These are phyloP conservation scores for Verbena officinalis DNA, from an alignment of 257 asterid genomes.

Conservation along the genomic window DNA sequence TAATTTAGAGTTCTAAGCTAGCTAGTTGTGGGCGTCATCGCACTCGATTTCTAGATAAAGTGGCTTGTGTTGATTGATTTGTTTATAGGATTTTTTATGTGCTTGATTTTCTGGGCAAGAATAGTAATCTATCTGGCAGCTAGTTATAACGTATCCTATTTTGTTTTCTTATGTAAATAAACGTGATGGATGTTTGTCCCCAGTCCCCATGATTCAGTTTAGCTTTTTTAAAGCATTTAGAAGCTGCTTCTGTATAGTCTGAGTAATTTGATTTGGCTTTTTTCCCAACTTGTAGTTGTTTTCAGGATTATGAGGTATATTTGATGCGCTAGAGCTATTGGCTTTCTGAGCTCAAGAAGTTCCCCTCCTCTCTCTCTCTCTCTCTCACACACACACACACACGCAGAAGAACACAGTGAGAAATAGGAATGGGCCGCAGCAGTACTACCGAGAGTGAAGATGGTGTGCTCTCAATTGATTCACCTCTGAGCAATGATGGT, in stretches of 20 bases:
- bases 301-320: conserved; percentile 24
- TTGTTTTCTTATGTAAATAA: conserved; percentile 1
- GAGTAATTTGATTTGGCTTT: conserved; percentile 11
- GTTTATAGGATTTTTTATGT: conserved; percentile 2
- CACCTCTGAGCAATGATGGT: conserved; percentile 55
- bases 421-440: conserved; percentile 43
- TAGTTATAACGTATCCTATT: conserved; percentile 1
- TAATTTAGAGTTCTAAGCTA: neutral
- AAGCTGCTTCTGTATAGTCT: conserved; percentile 20
- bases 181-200: conserved; percentile 6
- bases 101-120: conserved; percentile 27
- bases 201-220: conserved; percentile 14
- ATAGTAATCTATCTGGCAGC: conserved; percentile 27
- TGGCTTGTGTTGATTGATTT: conserved; percentile 11
- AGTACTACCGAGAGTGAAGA: conserved; percentile 49
- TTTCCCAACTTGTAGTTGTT: conserved; percentile 24
- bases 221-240: conserved; percentile 22
- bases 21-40: conserved; percentile 1
- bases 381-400: neutral
- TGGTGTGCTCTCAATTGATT: conserved; percentile 54
- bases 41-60: conserved; percentile 24
- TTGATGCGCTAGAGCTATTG: conserved; percentile 37
- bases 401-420: neutral
- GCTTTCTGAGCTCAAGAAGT: conserved; percentile 18
- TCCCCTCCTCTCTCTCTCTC: neutral